phyloP scores from a whole-genome alignment of 2,329 filamentous ascomycete genomes.

The Aspergillus brasiliensis region DNA sequence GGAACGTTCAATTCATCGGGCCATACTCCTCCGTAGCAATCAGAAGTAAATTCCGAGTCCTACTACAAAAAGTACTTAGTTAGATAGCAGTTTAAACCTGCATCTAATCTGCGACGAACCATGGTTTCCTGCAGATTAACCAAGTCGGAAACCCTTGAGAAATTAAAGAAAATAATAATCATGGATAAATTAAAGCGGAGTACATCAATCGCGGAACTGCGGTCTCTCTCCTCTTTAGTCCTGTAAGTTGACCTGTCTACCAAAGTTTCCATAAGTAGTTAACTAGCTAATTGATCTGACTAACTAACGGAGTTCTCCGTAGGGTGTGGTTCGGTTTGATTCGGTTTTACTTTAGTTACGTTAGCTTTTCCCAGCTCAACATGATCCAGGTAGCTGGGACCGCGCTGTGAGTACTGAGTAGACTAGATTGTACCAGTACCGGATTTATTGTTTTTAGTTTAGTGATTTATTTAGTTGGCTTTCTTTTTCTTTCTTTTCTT shows the following conservation, averaged over 20 bases:
- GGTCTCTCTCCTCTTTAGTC: no score
- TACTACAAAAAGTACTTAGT: background rate
- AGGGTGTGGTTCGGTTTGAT: no score
- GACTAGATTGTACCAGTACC: no score
- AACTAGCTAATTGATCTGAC: no score
- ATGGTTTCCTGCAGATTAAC: conserved; percentile 7
- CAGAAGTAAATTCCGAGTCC: background rate
- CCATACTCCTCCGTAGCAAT: background rate
- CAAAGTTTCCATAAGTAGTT: no score
- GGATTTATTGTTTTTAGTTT: no score
- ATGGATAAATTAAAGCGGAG: background rate
- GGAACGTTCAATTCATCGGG: background rate
- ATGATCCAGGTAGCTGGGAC: background rate
- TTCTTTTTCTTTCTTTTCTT: no score
- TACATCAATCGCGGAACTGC: background rate
- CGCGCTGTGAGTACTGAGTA: background rate
- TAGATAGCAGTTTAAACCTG: background rate
- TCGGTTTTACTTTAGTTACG: background rate
- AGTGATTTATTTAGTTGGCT: no score
- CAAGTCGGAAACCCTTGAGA: background rate
- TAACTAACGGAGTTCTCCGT: no score
- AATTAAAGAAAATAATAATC: no score
- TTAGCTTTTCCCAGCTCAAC: background rate
- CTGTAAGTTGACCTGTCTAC: no score
- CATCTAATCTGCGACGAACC: conserved; percentile 7